A percentile compares a stretch with the other conserved stretches of the same genome.
These are phyloP conservation scores for Colletotrichum sp. DNA, from an alignment of 2,329 filamentous ascomycete genomes.

Conservation along the genomic window DNA sequence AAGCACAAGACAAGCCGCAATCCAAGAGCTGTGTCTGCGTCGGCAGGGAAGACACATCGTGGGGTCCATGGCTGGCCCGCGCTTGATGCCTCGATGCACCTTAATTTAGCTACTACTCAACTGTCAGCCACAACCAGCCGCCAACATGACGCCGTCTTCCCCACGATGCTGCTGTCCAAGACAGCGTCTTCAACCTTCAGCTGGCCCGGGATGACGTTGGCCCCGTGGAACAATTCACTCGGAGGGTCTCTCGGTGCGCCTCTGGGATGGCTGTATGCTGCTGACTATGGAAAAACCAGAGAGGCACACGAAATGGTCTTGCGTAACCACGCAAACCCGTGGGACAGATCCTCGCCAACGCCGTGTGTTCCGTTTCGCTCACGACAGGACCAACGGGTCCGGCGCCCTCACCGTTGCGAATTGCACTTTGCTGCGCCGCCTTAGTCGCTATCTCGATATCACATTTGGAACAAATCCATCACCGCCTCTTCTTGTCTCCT, in stretches of 20 bases:
- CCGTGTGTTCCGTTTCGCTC: background rate
- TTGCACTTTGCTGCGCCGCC: background rate
- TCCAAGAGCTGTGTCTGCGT: background rate
- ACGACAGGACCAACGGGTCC: background rate
- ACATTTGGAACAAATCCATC: background rate
- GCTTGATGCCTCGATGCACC: background rate
- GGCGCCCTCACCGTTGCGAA: background rate
- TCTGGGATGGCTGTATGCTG: background rate
- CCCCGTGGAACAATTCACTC: background rate
- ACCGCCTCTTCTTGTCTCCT: constrained; percentile 9
- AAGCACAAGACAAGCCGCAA: constrained; percentile 6
- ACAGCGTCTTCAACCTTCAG: background rate
- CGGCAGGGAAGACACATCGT: background rate
- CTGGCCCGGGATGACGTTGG: constrained; percentile 12
- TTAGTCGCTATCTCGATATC: background rate
- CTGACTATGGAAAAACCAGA: background rate
- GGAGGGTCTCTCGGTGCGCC: background rate
- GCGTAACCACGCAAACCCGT: background rate
- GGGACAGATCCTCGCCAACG: background rate
- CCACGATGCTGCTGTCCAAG: background rate
- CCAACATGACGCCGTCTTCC: constrained; percentile 11
- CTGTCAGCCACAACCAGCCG: constrained; percentile 19
- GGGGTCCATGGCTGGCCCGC: background rate
- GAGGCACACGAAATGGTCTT: background rate
- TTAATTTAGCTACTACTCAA: constrained; percentile 8